Base-by-base conservation (phyloP, 2,329 filamentous ascomycete species). In the Penicillium hordei region DNA sequence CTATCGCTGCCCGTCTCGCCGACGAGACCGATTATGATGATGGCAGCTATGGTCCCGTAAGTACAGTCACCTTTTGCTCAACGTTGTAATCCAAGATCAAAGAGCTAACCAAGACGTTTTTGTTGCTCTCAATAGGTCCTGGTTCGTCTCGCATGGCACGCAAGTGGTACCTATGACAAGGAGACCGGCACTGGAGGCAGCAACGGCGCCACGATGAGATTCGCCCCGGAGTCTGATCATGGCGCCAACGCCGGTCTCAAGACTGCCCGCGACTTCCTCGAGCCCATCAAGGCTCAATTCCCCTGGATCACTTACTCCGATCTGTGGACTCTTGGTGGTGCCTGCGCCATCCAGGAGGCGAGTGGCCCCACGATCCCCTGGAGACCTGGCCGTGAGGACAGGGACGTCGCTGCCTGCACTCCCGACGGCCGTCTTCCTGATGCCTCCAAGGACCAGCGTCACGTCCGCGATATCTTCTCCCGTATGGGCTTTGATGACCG, bases 401-500 rank as follows among this genome's bases (percentile, higher is more conserved):
- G 84, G 69, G 93, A 97, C 67, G 79, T 89, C 31, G 78, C 87
- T 58, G 90, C 87, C 75, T 97, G 93, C 85, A 96, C 94, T 29
- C 94, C 94, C 50, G 93, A 97, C 72, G 94, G 94, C 65, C 92
- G 93, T 76, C 83, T 92, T 21, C 89, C 93, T 63, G 92, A 99
- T 74, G 93, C 84, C 51, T 76, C 86, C 68, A 86, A 97, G 83
- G 89, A 85, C 60, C 81, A 87, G 61, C 85, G 87, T 72, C 93
- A 97, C 79, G 84, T 97, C 68, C 89, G 94, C 70, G 85, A 86
- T 79, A 93, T 97, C 81, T 99, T 97, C 79, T 86, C 87, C 77
- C 91, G 93, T 74, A 97, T 97, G 93, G 93, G 93, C 66, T 97
- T 97, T 84, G 89, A 94, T 77, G 93, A 99, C 79, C 90, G 90